Evolutionary conservation across 2,329 filamentous ascomycete genomes (phyloP).

Genomic region (Eutypella sp.): DNA sequence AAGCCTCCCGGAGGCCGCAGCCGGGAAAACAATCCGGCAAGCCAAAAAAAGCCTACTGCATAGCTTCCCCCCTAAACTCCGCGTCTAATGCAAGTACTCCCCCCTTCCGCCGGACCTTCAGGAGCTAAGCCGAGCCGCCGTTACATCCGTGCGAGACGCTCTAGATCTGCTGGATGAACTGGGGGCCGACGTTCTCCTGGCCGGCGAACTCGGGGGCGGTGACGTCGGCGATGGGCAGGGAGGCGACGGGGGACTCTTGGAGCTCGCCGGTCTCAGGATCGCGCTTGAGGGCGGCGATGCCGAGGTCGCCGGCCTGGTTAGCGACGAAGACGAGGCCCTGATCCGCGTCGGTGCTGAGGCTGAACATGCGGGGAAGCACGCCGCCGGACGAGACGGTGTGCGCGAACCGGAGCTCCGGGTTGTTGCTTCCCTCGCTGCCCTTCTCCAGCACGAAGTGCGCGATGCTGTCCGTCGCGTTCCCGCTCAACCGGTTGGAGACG

Average conservation of each 20-base stretch:
- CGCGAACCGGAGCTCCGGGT: constrained; percentile 14
- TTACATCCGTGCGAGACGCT: too few relatives aligned
- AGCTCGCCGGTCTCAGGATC: constrained; percentile 13
- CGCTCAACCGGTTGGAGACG: constrained; percentile 46
- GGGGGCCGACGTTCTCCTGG: constrained; percentile 17
- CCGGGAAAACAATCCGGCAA: too few relatives aligned
- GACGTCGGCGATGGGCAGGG: constrained; percentile 9
- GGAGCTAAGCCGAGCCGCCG: too few relatives aligned
- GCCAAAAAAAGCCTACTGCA: too few relatives aligned
- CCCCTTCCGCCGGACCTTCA: too few relatives aligned
- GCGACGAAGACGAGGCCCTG: constrained; percentile 37
- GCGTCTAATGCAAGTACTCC: too few relatives aligned
- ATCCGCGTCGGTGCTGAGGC: constrained; percentile 26
- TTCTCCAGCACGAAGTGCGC: constrained; percentile 36
- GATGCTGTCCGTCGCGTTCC: constrained; percentile 41
- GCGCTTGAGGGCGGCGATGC: constrained; percentile 35
- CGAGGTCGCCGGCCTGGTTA: constrained; percentile 39
- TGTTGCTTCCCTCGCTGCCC: constrained; percentile 8
- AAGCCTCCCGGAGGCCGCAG: too few relatives aligned
- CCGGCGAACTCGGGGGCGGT: constrained; percentile 10
- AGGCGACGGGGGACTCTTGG: constrained; percentile 15
- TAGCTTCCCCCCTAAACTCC: too few relatives aligned
- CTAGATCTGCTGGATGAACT: constrained; percentile 24
- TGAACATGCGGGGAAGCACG: constrained; percentile 43
- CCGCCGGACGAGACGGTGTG: constrained; percentile 19